Percentiles rank a stretch among this genome's conserved stretches.
These are phyloP conservation scores for Colletotrichum karsti DNA, from an alignment of 2,329 filamentous ascomycete genomes.

Conservation along the genomic window DNA sequence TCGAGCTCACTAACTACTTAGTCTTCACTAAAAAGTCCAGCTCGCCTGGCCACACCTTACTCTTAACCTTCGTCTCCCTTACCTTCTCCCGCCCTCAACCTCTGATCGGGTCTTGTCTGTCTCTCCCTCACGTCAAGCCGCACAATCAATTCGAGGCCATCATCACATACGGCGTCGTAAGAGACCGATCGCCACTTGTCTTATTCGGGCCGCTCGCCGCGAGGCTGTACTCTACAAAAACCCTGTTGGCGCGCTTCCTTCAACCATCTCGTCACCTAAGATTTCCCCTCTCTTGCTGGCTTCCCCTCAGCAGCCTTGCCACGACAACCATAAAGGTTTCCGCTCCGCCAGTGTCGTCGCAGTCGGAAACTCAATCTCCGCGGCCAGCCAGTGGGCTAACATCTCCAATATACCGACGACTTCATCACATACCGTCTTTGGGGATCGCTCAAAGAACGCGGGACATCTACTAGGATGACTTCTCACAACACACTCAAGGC, in stretches of 20 bases:
- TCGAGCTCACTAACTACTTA: slow-evolving; percentile 25
- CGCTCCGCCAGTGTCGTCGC: background rate
- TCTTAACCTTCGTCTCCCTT: background rate
- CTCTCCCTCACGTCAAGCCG: background rate
- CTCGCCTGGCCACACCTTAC: background rate
- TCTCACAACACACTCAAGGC: slow-evolving; percentile 57
- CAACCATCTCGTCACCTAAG: slow-evolving; percentile 9
- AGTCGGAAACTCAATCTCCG: background rate
- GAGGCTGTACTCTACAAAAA: slow-evolving; percentile 1
- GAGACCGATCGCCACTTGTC: background rate
- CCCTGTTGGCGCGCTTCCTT: slow-evolving; percentile 1
- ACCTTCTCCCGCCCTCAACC: background rate
- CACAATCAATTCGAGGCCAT: background rate
- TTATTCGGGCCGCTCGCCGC: background rate
- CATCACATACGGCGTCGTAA: background rate
- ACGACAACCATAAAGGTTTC: background rate
- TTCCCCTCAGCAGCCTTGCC: background rate
- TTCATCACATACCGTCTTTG: background rate
- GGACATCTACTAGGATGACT: slow-evolving; percentile 31
- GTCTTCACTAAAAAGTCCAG: slow-evolving; percentile 24
- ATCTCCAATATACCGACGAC: background rate
- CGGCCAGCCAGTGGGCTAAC: background rate
- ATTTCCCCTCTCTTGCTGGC: background rate
- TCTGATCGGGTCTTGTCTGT: background rate
- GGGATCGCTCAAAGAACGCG: background rate